Evolutionary conservation across 73 alveolate genomes (phyloP), one percentile per base, ranked within the genome.

Genomic region (Uronychia setigera): DNA sequence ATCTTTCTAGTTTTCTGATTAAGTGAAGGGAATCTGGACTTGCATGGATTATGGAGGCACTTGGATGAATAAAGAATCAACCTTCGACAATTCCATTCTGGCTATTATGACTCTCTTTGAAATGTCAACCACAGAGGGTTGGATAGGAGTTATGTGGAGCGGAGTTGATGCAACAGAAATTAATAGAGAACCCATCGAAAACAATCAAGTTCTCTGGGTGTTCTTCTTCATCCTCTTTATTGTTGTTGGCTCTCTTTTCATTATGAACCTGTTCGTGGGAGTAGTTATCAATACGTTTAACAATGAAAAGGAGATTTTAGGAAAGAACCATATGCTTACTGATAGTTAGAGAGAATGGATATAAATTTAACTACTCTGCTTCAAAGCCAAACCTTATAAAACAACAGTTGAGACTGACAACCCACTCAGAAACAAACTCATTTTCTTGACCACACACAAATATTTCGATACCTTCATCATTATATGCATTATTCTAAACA

Each of bases 61-160:
- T 19, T 94, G 98, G 97, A 32, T 58, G 31, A 92, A 85, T 79
- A 76, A 83, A 34, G 87, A 59, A 13, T 83, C 35, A 26, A 90
- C 87, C 35, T 95, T 93, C 82, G 98, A 95, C 80, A 93, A 67
- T 28, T 5, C 29, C 32, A 67, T 67, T 67, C 29, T 29, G 32
- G 79, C 79, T 1, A 26, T 67, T 13, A 28, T 67, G 13, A 67
- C 79, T 67, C 79, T 67, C 79, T 67, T 67, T 28, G 79, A 26
- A 5, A 67, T 67, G 79, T 5, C 79, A 13, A 13, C 79, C 29
- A 67, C 79, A 13, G 79, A 87, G 35, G 89, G 81, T 0, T 91
- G 96, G 92, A 78, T 90, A 19, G 80, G 35, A 26, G 33, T 79
- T 35, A 87, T 91, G 96, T 91, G 32, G 28, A 59, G 46, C 76